Conservation (phyloP, 176 grass and related monocot species). For the Raddia guianensis region DNA sequence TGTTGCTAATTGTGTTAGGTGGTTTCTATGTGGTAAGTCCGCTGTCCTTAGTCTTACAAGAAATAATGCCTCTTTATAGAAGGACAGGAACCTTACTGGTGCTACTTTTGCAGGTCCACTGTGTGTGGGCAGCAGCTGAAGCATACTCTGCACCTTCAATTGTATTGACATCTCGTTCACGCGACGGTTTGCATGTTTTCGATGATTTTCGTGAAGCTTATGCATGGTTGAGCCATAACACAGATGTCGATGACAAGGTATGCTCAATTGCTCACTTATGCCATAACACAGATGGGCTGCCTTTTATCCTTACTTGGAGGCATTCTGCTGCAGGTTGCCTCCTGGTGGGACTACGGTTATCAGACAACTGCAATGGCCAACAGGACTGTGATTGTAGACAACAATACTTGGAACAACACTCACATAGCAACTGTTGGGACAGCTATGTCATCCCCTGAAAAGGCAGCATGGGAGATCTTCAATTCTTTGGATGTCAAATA, state of each 20-base stretch:
- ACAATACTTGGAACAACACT: constrained; percentile 99
- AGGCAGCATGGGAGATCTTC: constrained; percentile 98
- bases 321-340: constrained; percentile 72
- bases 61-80: constrained; percentile 31
- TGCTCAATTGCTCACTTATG: neutral
- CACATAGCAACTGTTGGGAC: constrained; percentile 99
- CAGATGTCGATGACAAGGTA: constrained; percentile 98
- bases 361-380: constrained; percentile 99
- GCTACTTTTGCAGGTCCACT: constrained; percentile 81
- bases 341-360: constrained; percentile 99
- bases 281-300: neutral
- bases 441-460: constrained; percentile 99
- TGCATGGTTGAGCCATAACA: constrained; percentile 98
- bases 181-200: constrained; percentile 94
- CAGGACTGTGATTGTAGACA: constrained; percentile 97
- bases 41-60: constrained; percentile 32
- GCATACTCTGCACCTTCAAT: constrained; percentile 98
- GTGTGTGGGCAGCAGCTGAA: constrained; percentile 99
- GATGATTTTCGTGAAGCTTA: constrained; percentile 99
- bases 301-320: constrained; percentile 27
- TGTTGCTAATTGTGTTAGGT: constrained; percentile 79
- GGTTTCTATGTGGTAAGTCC: constrained; percentile 95
- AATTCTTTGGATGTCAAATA: constrained; percentile 99
- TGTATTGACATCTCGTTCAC: constrained; percentile 91
- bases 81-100: constrained; percentile 17